A percentile compares a stretch with the other conserved stretches of the same genome.
Evolutionary conservation across 306 rosid genomes (phyloP).

Genomic region (Trichosanthes truncata): DNA sequence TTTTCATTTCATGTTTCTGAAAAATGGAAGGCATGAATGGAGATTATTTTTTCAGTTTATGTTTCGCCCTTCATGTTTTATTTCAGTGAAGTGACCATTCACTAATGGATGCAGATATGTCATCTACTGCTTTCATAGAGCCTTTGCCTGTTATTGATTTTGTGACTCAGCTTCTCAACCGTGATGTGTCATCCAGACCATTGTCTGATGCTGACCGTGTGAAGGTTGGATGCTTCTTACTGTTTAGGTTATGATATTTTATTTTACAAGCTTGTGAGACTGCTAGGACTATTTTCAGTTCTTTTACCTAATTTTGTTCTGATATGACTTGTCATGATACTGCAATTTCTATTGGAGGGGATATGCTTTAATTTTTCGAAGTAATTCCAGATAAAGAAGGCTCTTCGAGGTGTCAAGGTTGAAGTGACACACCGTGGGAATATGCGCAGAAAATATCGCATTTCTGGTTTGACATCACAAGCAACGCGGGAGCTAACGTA

Average conservation of each 20-base stretch:
- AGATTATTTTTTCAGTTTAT: background rate
- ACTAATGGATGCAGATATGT: constrained; percentile 62
- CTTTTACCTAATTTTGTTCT: background rate
- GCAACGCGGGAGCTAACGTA: constrained; percentile 91
- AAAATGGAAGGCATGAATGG: background rate
- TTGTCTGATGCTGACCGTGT: constrained; percentile 87
- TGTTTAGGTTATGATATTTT: background rate
- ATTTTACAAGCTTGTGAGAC: background rate
- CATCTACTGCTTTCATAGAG: constrained; percentile 92
- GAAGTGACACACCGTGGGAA: constrained; percentile 96
- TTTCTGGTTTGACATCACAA: constrained; percentile 84
- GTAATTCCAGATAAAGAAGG: constrained; percentile 69
- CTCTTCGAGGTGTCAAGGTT: constrained; percentile 88
- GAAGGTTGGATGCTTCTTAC: constrained; percentile 43
- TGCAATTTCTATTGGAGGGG: background rate
- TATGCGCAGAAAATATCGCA: constrained; percentile 90
- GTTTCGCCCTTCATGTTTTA: background rate
- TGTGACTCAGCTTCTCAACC: constrained; percentile 64
- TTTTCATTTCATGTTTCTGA: background rate
- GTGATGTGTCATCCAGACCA: constrained; percentile 69
- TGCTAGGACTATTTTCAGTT: background rate
- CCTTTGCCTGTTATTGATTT: constrained; percentile 91
- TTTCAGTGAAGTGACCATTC: background rate
- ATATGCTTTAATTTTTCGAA: background rate
- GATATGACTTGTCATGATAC: background rate